Evolutionary conservation across 202 grass and related monocot species (phyloP), one percentile per base, ranked within the genome.

Genomic region (Cymbopogon flexuosus): DNA sequence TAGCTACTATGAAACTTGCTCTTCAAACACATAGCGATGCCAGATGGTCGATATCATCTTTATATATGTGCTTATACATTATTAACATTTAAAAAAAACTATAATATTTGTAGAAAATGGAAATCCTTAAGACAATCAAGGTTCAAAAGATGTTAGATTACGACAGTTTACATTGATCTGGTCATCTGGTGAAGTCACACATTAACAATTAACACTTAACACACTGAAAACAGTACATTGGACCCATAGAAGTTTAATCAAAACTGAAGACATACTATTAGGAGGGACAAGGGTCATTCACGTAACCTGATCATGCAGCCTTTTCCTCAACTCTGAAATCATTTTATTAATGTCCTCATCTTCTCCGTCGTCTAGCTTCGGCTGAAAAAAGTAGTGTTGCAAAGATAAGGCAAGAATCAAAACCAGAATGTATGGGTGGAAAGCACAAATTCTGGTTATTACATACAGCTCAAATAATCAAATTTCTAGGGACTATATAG

Each of bases 291-390:
- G 51, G 31, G 18, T 57, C 65, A 33, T 65, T 73, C 12, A 37
- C 45, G 56, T 41, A 83, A 94, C 93, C 94, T 91, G 87, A 68
- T 93, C 85, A 59, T 80, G 72, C 67, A 93, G 89, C 72, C 83
- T 78, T 66, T 89, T 93, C 77, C 88, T 83, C 68, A 93, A 47
- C 35, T 89, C 84, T 51, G 77, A 91, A 79, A 93, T 91, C 79
- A 73, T 85, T 81, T 79, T 91, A 85, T 90, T 81, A 58, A 93
- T 88, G 67, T 49, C 72, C 45, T 80, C 87, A 1, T 81, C 65
- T 60, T 86, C 89, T 76, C 85, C 80, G 0, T 93, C 88, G 65
- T 84, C 89, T 36, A 93, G 80, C 73, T 90, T 90, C 73, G 91
- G 85, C 94, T 97, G 82, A 72, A 93, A 84, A 78, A 42, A 42